Base-by-base conservation (phyloP, 148 eudicot genomes). In the Vaccinium myrtillus region DNA sequence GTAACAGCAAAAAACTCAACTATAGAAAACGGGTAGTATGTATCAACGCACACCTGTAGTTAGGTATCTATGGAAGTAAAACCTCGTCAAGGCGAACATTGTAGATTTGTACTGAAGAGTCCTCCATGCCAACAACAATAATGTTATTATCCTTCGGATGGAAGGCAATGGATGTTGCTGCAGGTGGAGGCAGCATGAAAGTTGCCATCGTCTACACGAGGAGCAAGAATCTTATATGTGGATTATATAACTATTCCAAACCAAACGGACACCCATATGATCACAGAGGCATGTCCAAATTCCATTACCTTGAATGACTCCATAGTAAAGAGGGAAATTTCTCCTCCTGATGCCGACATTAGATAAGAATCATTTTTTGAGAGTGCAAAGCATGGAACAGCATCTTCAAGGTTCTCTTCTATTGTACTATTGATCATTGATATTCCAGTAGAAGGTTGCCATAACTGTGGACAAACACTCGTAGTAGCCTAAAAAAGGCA, bases 51-150 rank as follows among this genome's bases (percentile, higher is more conserved):
- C 11, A 23, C 65, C n/a, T 61, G 58, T 78, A 36, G 83, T 83
- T 30, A 59, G 81, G 49, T 82, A 21, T 5, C 46, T 43, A 43
- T 4, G 46, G 5, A 5, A 43, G 46, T 81, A n/a, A 84, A 74
- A 94, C 97, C 97, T 91, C 94, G 71, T 93, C 96, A 78, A 88
- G 80, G 21, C 94, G 91, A 58, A 92, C 90, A 82, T 93, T 89
- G 84, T 92, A 92, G 36, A 93, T 93, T 79, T 90, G 91, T 86
- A 93, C 87, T 27, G 92, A 78, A 69, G 91, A 87, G 82, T 93
- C 94, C 61, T 91, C 90, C 92, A 90, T 91, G 86, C 96, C 96
- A 25, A 93, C 82, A 6, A 92, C 96, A 61, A 93, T 80, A 27
- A 92, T 83, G 81, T 93, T 93, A 77, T 93, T 93, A 80, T 93